phyloP scores from a whole-genome alignment of 768 basidiomycete genomes.

The Leccinum uliginosum region DNA sequence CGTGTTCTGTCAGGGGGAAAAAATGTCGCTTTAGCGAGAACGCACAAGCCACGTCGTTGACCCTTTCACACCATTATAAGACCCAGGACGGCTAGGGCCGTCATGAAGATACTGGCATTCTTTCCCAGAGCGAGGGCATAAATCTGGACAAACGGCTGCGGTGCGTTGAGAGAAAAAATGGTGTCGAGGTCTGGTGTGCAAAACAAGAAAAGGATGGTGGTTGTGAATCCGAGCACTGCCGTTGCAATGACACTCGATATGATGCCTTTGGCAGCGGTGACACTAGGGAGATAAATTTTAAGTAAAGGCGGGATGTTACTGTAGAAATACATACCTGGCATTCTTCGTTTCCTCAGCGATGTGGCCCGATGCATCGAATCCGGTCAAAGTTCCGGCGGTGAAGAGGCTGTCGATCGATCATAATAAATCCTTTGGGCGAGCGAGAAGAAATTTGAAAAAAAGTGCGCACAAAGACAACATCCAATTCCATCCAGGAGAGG shows the following conservation, averaged over 20 bases:
- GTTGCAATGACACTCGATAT: constrained; percentile 74
- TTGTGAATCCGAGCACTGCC: constrained; percentile 72
- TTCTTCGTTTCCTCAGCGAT: constrained; percentile 88
- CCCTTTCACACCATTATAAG: constrained; percentile 63
- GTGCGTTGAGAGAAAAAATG: constrained; percentile 71
- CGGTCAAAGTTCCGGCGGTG: constrained; percentile 83
- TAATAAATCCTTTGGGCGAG: neutral
- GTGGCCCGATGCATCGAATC: constrained; percentile 87
- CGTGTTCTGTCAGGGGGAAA: constrained; percentile 56
- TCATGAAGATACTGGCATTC: constrained; percentile 83
- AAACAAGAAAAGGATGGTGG: constrained; percentile 78
- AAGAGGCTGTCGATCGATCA: constrained; percentile 68
- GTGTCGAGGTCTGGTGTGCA: constrained; percentile 77
- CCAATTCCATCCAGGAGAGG: constrained; percentile 89
- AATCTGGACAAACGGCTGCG: constrained; percentile 88
- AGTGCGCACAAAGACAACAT: constrained; percentile 70
- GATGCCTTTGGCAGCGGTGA: constrained; percentile 80
- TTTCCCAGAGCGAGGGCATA: constrained; percentile 82
- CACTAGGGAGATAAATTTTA: constrained; percentile 33
- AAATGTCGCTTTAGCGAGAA: neutral
- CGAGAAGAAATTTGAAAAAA: neutral
- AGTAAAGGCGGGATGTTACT: neutral
- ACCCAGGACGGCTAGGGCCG: constrained; percentile 76
- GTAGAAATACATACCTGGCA: constrained; percentile 43
- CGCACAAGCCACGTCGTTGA: neutral